A percentile compares a stretch with the other conserved stretches of the same genome.
These are phyloP conservation scores for Colletotrichum trifolii DNA, from an alignment of 2,329 filamentous ascomycete species.

Conservation along the genomic window DNA sequence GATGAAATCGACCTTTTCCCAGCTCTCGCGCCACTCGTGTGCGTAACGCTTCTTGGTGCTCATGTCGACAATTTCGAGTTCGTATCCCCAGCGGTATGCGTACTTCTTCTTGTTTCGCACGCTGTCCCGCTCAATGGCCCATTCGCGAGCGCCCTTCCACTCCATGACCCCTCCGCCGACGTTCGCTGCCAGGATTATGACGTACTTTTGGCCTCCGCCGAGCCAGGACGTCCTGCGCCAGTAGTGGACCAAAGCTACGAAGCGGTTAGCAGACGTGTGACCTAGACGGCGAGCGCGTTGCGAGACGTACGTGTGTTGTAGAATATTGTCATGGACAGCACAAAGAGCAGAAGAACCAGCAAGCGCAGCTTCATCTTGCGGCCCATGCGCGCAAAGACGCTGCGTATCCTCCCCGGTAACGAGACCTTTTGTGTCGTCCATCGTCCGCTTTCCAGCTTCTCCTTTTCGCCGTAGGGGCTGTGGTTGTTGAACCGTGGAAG, in stretches of 20 bases:
- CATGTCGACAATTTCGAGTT: constrained; percentile 97
- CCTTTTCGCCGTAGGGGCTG: constrained; percentile 76
- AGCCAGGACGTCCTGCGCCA: constrained; percentile 80
- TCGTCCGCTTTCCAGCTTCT: constrained; percentile 74
- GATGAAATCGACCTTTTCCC: constrained; percentile 98
- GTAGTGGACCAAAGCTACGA: constrained; percentile 63
- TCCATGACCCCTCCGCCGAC: constrained; percentile 98
- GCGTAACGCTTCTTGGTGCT: constrained; percentile 98
- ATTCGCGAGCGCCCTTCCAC: constrained; percentile 97
- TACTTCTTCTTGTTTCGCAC: constrained; percentile 95
- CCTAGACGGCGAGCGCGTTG: constrained; percentile 40
- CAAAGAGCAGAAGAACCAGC: constrained; percentile 67
- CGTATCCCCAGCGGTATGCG: constrained; percentile 88
- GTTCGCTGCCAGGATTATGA: constrained; percentile 93
- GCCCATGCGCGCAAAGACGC: constrained; percentile 62
- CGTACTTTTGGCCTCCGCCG: constrained; percentile 89
- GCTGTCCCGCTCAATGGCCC: constrained; percentile 97
- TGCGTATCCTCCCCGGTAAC: constrained; percentile 59
- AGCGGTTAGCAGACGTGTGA: constrained; percentile 40
- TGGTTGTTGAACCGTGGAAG: constrained; percentile 76
- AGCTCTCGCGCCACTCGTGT: constrained; percentile 98
- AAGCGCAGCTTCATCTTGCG: constrained; percentile 74
- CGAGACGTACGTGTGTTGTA: constrained; percentile 79
- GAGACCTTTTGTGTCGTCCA: constrained; percentile 61
- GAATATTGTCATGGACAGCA: constrained; percentile 73